These are phyloP conservation scores for Hygrophoropsis aurantiaca DNA, from an alignment of 768 basidiomycete species.

Conservation along the genomic window DNA sequence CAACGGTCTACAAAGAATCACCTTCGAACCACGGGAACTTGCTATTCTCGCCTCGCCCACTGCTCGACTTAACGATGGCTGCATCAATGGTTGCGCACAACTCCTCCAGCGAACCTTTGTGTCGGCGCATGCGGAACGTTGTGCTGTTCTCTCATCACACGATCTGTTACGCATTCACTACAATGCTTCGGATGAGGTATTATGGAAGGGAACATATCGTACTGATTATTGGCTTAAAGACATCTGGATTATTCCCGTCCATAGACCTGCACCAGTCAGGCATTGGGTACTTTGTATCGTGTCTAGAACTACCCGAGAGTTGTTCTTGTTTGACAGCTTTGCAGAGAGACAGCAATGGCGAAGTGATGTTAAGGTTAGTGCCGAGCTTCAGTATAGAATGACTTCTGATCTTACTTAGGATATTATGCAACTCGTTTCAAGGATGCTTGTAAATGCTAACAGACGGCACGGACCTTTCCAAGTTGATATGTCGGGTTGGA, in stretches of 20 bases:
- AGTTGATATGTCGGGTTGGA: slow-evolving; percentile 6
- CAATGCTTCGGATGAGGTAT: not conserved
- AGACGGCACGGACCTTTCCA: not conserved
- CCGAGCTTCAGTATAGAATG: no score
- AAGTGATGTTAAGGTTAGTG: not conserved
- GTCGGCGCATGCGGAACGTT: not conserved
- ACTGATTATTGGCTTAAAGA: slow-evolving; percentile 29
- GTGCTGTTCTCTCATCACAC: slow-evolving; percentile 11
- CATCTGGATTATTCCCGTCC: slow-evolving; percentile 39
- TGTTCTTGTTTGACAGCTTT: slow-evolving; percentile 4
- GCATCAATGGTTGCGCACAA: slow-evolving; percentile 12
- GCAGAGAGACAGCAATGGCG: slow-evolving; percentile 5
- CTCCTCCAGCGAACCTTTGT: slow-evolving; percentile 2
- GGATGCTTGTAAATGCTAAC: slow-evolving; percentile 1
- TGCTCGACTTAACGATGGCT: slow-evolving; percentile 8
- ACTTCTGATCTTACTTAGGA: not conserved
- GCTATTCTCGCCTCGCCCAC: slow-evolving; percentile 4
- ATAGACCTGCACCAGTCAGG: slow-evolving; percentile 12
- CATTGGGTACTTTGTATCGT: slow-evolving; percentile 36
- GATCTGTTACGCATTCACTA: slow-evolving; percentile 3
- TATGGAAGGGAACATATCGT: slow-evolving; percentile 19
- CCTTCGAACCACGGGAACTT: no score
- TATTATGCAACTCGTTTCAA: slow-evolving; percentile 4
- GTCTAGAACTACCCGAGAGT: slow-evolving; percentile 2
- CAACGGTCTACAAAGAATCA: no score